Evolutionary conservation across 2,329 filamentous ascomycete species (phyloP).

Genomic region (Alternaria arborescens): DNA sequence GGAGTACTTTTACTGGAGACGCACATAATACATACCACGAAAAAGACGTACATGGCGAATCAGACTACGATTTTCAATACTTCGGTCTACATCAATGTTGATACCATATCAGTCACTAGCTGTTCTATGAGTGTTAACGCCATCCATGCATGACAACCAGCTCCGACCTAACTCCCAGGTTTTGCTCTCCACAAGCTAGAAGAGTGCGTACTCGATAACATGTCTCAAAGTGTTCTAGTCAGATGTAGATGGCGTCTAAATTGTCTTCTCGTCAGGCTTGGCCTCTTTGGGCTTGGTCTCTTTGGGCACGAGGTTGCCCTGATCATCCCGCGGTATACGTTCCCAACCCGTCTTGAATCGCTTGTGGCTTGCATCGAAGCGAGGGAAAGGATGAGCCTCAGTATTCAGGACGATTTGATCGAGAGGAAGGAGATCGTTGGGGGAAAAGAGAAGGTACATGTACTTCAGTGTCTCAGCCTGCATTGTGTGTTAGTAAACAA

Average conservation of each 20-base stretch:
- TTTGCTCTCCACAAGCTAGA: not conserved
- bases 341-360: slow-evolving; percentile 84
- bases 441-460: slow-evolving; percentile 92
- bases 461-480: slow-evolving; percentile 97
- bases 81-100: not conserved
- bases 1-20: slow-evolving; percentile 5
- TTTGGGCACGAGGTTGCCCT: slow-evolving; percentile 39
- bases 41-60: not conserved
- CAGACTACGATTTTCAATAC: not conserved
- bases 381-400: slow-evolving; percentile 88
- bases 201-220: not conserved
- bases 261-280: slow-evolving; percentile 4
- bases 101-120: not conserved
- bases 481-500: not conserved
- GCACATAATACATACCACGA: not conserved
- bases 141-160: not conserved
- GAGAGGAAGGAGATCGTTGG: slow-evolving; percentile 81
- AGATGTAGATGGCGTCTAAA: not conserved
- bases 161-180: not conserved
- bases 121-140: not conserved
- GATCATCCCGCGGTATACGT: slow-evolving; percentile 66
- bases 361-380: slow-evolving; percentile 78
- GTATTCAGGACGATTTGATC: slow-evolving; percentile 94
- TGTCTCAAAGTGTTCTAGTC: not conserved
- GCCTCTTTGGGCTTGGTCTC: slow-evolving; percentile 24